phyloP scores from a whole-genome alignment of 2,329 filamentous ascomycete species.

The Ampelomyces quisqualis region DNA sequence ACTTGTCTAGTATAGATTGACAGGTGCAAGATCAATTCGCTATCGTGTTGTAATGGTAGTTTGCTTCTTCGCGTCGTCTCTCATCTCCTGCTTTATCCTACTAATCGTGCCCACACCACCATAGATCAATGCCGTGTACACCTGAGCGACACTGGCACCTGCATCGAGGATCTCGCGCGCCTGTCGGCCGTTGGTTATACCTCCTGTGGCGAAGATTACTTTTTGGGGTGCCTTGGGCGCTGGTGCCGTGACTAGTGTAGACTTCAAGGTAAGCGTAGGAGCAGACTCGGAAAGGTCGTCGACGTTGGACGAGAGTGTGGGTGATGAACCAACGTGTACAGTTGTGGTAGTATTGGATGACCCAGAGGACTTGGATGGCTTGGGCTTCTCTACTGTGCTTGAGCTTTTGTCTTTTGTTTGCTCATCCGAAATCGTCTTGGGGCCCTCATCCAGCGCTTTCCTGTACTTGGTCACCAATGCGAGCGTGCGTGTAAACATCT shows the following conservation, averaged over 20 bases:
- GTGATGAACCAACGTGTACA: slow-evolving; percentile 20
- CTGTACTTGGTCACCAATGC: slow-evolving; percentile 79
- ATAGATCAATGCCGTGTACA: slow-evolving; percentile 78
- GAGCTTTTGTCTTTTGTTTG: slow-evolving; percentile 9
- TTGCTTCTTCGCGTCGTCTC: slow-evolving; percentile 41
- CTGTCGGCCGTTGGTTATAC: slow-evolving; percentile 85
- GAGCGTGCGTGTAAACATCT: slow-evolving; percentile 79
- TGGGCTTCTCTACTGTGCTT: slow-evolving; percentile 17
- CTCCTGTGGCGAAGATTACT: slow-evolving; percentile 89
- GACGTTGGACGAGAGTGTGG: slow-evolving; percentile 24
- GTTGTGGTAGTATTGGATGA: slow-evolving; percentile 20
- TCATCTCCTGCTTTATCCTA: slow-evolving; percentile 54
- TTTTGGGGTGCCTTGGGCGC: slow-evolving; percentile 54
- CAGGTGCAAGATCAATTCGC: no score
- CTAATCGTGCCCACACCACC: slow-evolving; percentile 63
- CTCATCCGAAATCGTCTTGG: slow-evolving; percentile 24
- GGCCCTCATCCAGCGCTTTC: slow-evolving; percentile 49
- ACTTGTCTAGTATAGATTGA: no score
- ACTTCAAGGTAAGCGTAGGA: slow-evolving; percentile 24
- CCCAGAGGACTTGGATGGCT: slow-evolving; percentile 6
- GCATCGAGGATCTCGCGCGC: slow-evolving; percentile 80
- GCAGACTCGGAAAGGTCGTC: slow-evolving; percentile 35
- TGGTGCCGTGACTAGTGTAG: slow-evolving; percentile 22
- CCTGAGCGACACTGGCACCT: slow-evolving; percentile 85
- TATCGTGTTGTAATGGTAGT: slow-evolving; percentile 19